Base-by-base conservation (phyloP, 192 early-diverging fungal species). In the Coemansia sp. region DNA sequence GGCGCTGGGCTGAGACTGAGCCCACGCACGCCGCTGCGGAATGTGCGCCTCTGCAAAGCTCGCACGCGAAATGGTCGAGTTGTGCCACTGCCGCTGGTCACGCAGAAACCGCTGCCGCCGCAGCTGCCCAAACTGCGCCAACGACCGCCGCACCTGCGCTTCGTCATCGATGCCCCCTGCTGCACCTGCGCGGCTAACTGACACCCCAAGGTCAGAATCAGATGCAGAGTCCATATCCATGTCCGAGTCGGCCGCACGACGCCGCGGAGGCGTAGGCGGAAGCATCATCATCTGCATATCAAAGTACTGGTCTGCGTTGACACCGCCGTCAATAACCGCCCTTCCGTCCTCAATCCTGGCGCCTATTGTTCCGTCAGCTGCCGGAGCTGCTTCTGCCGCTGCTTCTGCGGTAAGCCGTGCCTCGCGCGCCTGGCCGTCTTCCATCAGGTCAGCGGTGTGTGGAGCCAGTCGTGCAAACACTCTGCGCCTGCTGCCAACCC, bases 391-490 rank as follows among this genome's bases (percentile, higher is more conserved):
- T 26, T n/a, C 29, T 31, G 29, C 29, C 29, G 29, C 29, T 31
- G 29, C 29, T 35, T 35, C 31, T 35, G 31, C 31, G 31, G 31
- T 35, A 1, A 35, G 31, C 31, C 31, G 16, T 25, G 12, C 16
- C 17, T 55, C n/a, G 23, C 22, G 11, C 27, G 47, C 38, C 55
- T 23, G 52, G 43, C 17, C 41, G 41, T n/a, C 16, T 12, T n/a
- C 41, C 39, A 26, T 49, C 27, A 62, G 41, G 26, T 56, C 57
- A 10, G 50, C 51, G 14, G 57, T 68, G 14, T 69, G 67, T 31
- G 70, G 67, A n/a, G 75, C 75, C 2, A 78, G 59, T 2, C 56
- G 57, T 11, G 75, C 70, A 69, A 78, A 78, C 22, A 78, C 67
- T 43, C 75, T 61, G 54, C 75, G 75, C 12, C 75, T 57, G 51